Conservation (phyloP, 192 early-diverging fungal species). For the Obelidium mucronatum region DNA sequence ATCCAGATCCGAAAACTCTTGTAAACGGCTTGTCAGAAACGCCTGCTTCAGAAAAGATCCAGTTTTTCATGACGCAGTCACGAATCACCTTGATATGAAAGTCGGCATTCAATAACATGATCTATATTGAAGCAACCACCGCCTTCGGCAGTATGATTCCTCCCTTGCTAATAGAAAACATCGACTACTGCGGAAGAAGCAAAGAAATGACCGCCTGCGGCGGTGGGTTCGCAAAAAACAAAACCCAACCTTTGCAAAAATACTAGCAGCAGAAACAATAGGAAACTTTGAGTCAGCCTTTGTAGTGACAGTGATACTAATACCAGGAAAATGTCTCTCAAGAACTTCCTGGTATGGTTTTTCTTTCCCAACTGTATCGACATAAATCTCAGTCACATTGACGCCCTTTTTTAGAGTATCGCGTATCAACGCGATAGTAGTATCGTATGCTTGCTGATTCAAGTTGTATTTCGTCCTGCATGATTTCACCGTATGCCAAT, state of each 20-base stretch:
- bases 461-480: slow-evolving; percentile 85
- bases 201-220: not conserved
- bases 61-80: slow-evolving; percentile 71
- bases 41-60: slow-evolving; percentile 72
- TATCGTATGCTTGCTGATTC: slow-evolving; percentile 92
- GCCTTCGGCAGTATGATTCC: too few species aligned
- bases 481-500: too few species aligned
- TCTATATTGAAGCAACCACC: too few species aligned
- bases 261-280: slow-evolving; percentile 94
- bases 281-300: slow-evolving; percentile 95
- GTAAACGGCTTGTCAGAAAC: slow-evolving; percentile 38
- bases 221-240: slow-evolving; percentile 4
- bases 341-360: slow-evolving; percentile 86
- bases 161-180: too few species aligned
- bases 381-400: slow-evolving; percentile 80
- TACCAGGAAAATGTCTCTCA: slow-evolving; percentile 72
- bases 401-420: slow-evolving; percentile 69
- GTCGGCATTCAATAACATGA: slow-evolving; percentile 1
- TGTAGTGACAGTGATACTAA: slow-evolving; percentile 86
- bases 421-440: slow-evolving; percentile 86
- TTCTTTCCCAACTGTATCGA: slow-evolving; percentile 96
- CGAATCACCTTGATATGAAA: slow-evolving; percentile 69
- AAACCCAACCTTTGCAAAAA: slow-evolving; percentile 85
- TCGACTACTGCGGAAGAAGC: too few species aligned
- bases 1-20: slow-evolving; percentile 85